A percentile compares a stretch with the other conserved stretches of the same genome.
phyloP scores from a whole-genome alignment of 768 basidiomycete species.

The Sarcodon sp. region DNA sequence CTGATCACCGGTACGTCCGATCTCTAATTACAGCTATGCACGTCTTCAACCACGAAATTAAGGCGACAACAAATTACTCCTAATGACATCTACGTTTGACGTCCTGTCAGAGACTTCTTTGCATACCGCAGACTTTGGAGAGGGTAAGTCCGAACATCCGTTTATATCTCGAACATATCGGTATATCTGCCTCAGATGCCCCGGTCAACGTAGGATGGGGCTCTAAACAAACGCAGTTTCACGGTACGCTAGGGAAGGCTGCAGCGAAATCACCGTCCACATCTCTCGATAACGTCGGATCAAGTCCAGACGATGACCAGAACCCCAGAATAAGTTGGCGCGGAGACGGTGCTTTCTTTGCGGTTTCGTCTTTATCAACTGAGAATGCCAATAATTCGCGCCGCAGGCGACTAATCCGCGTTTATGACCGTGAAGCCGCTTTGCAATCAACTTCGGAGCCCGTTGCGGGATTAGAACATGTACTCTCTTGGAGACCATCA shows the following conservation, averaged over 20 bases:
- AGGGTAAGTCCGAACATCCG: slow-evolving; percentile 35
- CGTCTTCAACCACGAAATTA: background rate
- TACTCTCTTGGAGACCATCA: slow-evolving; percentile 75
- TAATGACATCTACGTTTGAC: slow-evolving; percentile 86
- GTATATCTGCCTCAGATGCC: slow-evolving; percentile 37
- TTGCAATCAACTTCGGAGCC: slow-evolving; percentile 81
- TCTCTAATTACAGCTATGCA: background rate
- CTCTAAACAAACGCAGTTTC: slow-evolving; percentile 92
- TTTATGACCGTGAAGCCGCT: slow-evolving; percentile 61
- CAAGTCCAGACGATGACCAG: slow-evolving; percentile 60
- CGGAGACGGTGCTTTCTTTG: slow-evolving; percentile 85
- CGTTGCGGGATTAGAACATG: slow-evolving; percentile 71
- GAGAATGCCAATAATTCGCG: background rate
- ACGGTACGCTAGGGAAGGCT: slow-evolving; percentile 85
- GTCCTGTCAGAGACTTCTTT: slow-evolving; percentile 71
- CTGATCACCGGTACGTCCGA: slow-evolving; percentile 56
- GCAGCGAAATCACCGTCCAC: slow-evolving; percentile 45
- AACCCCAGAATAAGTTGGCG: slow-evolving; percentile 81
- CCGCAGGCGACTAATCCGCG: slow-evolving; percentile 44
- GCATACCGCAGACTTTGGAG: slow-evolving; percentile 69
- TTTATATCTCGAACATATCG: background rate
- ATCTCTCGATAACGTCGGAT: slow-evolving; percentile 24
- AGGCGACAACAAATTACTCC: slow-evolving; percentile 70
- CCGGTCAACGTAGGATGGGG: slow-evolving; percentile 98
- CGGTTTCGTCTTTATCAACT: slow-evolving; percentile 53